Percentiles rank a stretch among this genome's conserved stretches.
Evolutionary conservation across 208 protist genomes (phyloP).

Genomic region (Porcisia hertigi): DNA sequence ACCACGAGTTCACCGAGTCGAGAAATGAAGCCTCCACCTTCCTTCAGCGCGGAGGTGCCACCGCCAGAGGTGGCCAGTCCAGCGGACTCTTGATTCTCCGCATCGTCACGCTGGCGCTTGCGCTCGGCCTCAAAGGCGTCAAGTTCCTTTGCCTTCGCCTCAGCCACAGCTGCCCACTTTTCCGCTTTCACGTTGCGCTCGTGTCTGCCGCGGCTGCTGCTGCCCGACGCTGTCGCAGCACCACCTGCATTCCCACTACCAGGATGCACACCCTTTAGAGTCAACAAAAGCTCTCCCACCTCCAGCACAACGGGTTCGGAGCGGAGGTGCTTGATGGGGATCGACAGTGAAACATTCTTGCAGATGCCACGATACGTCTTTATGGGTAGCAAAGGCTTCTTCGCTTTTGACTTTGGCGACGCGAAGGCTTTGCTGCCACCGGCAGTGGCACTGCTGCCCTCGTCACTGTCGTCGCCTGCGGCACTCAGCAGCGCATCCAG

Average conservation of each 20-base stretch:
- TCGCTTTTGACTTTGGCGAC: constrained; percentile 10
- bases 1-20: constrained; percentile 81
- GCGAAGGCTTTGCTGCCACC: constrained; percentile 1
- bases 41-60: not conserved
- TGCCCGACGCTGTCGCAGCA: not conserved
- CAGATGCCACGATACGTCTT: constrained; percentile 78
- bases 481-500: constrained; percentile 61
- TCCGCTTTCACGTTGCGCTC: constrained; percentile 40
- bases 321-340: constrained; percentile 77
- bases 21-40: constrained; percentile 57
- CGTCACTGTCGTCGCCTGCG: constrained; percentile 13
- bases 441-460: constrained; percentile 1
- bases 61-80: not conserved
- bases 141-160: constrained; percentile 59
- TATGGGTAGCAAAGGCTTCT: constrained; percentile 29
- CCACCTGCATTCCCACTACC: not conserved
- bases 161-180: constrained; percentile 47
- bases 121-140: constrained; percentile 75
- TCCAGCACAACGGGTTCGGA: constrained; percentile 84
- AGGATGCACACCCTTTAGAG: constrained; percentile 33
- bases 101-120: constrained; percentile 43
- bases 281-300: constrained; percentile 79
- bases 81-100: constrained; percentile 18
- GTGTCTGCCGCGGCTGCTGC: not conserved
- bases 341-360: constrained; percentile 71